A percentile compares a stretch with the other conserved stretches of the same genome.
These are phyloP conservation scores for Mortierella hygrophila DNA, from an alignment of 192 early-diverging fungal genomes.

Conservation along the genomic window DNA sequence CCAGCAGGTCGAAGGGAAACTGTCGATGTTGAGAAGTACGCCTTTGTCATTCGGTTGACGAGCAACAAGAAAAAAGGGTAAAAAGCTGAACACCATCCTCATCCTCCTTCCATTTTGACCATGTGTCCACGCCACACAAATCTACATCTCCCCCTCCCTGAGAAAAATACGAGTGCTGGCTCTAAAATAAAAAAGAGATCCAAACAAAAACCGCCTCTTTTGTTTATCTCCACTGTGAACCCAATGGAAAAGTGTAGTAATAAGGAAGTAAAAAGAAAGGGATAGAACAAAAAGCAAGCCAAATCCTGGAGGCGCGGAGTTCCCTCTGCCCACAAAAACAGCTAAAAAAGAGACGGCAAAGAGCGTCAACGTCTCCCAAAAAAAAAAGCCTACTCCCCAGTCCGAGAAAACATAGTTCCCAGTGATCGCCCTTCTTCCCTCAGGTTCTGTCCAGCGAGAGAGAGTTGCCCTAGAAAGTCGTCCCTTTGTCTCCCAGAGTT, in stretches of 20 bases:
- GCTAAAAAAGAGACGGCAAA: not conserved
- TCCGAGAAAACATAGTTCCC: not conserved
- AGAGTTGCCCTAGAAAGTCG: not conserved
- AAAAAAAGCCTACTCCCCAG: not conserved
- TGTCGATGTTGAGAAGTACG: not conserved
- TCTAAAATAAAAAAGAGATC: not conserved
- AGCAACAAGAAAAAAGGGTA: not conserved
- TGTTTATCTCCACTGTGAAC: too few relatives aligned
- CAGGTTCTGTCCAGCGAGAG: not conserved
- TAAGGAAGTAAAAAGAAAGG: slow-evolving; percentile 9
- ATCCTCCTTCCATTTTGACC: not conserved
- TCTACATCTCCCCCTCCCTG: not conserved
- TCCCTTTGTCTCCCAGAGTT: not conserved
- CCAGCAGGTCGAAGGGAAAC: not conserved
- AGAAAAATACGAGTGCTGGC: not conserved
- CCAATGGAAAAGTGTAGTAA: not conserved
- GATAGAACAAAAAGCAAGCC: not conserved
- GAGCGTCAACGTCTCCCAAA: not conserved
- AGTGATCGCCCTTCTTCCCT: not conserved
- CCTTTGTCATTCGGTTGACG: not conserved
- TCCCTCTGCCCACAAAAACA: not conserved
- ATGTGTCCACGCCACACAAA: not conserved
- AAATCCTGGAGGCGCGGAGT: slow-evolving; percentile 8
- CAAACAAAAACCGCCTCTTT: not conserved
- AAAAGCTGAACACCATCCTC: not conserved